Evolutionary conservation across 345 rosid genomes (phyloP), one percentile per base, ranked within the genome.

Genomic region (Garcia nutans): DNA sequence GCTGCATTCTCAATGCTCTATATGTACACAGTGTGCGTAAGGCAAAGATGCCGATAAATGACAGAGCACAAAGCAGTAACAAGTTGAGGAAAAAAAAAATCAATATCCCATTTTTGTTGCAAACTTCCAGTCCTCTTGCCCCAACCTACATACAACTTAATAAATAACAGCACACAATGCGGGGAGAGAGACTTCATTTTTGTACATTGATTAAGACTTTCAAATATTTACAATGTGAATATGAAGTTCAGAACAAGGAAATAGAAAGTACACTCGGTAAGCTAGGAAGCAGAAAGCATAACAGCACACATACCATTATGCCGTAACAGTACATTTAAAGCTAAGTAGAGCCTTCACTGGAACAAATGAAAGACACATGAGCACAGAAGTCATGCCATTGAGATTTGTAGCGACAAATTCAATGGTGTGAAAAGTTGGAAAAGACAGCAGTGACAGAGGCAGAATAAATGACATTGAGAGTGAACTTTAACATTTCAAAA

Each of bases 1-100:
- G 90, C 90, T 26, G 97, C 92, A 86, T 85, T 91, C 86, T 93
- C 97, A 77, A 96, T 84, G 86, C 97, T 96, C 99, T 96, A 77
- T 13, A 74, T 67, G 45, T 62, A 78, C n/a, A 78, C 19, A 83
- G 62, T 80, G 33, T 67, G 57, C 6, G 31, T 58, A 65, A 67
- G 63, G 45, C 61, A 79, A 76, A 65, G 58, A 57, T 47, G 61
- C 70, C 37, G 66, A 60, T 57, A 76, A 59, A 70, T 49, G 75
- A 47, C 45, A 79, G 6, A 37, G 41, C 41, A 61, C 78, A 83
- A 6, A 68, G 16, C 33, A 71, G 69, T 63, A 70, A 71, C 22
- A 65, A 24, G 45, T 31, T 19, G 1, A 20, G 28, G 49, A 0
- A 45, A 5, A 42, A 22, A 45, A 22, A 31, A 67, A 22, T 22